These are phyloP conservation scores for Luffa acutangula DNA, from an alignment of 306 rosid genomes.

Conservation along the genomic window DNA sequence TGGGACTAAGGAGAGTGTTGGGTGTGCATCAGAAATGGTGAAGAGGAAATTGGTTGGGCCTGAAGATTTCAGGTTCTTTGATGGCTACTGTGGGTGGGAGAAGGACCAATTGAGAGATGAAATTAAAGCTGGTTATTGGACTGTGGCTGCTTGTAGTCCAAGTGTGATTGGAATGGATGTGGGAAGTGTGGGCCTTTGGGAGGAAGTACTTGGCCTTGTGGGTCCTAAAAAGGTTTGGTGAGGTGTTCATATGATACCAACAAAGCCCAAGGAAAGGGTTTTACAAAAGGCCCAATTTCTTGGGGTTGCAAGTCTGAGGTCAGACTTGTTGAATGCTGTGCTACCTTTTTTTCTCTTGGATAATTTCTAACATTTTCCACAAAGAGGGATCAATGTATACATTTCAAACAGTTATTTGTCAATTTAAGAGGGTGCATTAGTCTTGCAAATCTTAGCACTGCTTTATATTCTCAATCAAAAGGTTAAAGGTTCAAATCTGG, in stretches of 20 bases:
- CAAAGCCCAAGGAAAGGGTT: background rate
- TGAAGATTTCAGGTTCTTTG: slow-evolving; percentile 73
- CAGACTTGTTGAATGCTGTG: no score
- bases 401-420: background rate
- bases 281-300: background rate
- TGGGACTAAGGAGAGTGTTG: slow-evolving; percentile 68
- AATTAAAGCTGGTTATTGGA: slow-evolving; percentile 70
- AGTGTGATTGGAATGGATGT: slow-evolving; percentile 46
- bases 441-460: no score
- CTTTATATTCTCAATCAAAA: no score
- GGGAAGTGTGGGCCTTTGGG: slow-evolving; percentile 55
- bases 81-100: slow-evolving; percentile 95
- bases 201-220: slow-evolving; percentile 66
- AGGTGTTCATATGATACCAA: background rate
- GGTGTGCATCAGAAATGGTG: slow-evolving; percentile 80
- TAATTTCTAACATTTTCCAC: background rate
- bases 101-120: slow-evolving; percentile 56
- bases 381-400: background rate
- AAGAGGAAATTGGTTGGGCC: slow-evolving; percentile 50
- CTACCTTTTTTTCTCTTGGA: no score
- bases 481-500: no score
- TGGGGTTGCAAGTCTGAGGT: background rate
- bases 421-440: background rate
- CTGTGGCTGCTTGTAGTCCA: slow-evolving; percentile 83
- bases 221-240: slow-evolving; percentile 56